Base-by-base conservation (phyloP, 2,329 filamentous ascomycete species). In the Colletotrichum filicis region DNA sequence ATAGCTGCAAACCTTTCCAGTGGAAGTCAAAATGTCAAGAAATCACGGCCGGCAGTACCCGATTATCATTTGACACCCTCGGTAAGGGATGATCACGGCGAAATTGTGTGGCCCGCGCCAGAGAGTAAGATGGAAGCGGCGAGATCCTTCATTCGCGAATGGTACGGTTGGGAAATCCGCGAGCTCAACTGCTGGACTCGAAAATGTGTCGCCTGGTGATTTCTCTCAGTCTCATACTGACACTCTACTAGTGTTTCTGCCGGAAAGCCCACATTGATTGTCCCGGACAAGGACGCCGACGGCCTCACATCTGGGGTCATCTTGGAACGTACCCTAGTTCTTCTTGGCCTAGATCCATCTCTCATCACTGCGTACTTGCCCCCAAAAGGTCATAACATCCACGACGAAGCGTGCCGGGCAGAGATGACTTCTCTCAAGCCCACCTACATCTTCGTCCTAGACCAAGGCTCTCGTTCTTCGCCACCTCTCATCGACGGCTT, bases 261-360 rank as follows among this genome's bases (percentile, higher is more conserved):
- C 12, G 80, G 85, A 11, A 85, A 89, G 68, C 84, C 82, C 46
- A 89, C 87, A 1, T 80, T 93, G 22, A 90, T 94, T 16, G 85
- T 93, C 0, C 92, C 92, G 0, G 92, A 93, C 78, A 93, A 93
- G 77, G 91, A 93, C 76, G 91, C 91, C 3, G 92, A 93, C 79
- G 92, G 92, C 0, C 82, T 94, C 3, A 88, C 88, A 2, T 89
- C 91, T 2, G 92, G 92, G 0, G 88, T 88, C 1, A 93, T 93
- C 35, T 79, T 93, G 2, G 84, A 89, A 68, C 88, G 87, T 67
- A 92, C 91, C 0, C 83, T 93, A 4, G 79, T 87, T 1, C 80
- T 89, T 1, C 86, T 93, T 0, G 91, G 91, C 2, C 84, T 93
- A 0, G 79, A 87, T 11, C 75, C 84, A 8, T 79, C 84, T 7